Evolutionary conservation across 2,329 filamentous ascomycete genomes (phyloP).

Genomic region (Colletotrichum tabaci): DNA sequence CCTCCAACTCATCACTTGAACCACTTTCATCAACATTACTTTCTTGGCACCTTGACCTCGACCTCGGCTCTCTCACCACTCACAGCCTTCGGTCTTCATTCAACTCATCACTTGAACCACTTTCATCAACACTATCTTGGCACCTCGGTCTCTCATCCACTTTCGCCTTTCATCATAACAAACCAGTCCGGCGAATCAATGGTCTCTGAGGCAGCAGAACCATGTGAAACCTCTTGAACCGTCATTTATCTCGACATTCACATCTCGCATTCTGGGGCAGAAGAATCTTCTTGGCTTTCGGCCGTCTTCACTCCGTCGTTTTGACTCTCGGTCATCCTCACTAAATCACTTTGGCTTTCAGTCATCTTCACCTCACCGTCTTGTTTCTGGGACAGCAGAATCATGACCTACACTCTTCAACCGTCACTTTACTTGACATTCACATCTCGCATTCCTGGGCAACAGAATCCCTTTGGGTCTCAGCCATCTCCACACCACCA

Average conservation of each 20-base stretch:
- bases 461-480: neutral
- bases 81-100: neutral
- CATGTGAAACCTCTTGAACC: too few relatives aligned
- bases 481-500: neutral
- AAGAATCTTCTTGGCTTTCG: too few relatives aligned
- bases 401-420: neutral
- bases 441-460: neutral
- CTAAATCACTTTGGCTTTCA: neutral
- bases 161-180: too few relatives aligned
- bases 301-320: neutral
- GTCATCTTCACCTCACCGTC: too few relatives aligned
- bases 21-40: neutral
- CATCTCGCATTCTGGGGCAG: too few relatives aligned
- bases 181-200: too few relatives aligned
- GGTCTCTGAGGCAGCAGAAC: too few relatives aligned
- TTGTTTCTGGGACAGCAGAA: slow-evolving; percentile 1
- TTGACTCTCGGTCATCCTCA: neutral
- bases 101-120: neutral
- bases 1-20: neutral
- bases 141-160: too few relatives aligned
- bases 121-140: neutral
- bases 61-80: too few relatives aligned
- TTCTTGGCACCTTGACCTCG: neutral
- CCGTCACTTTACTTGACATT: neutral
- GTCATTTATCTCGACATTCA: too few relatives aligned